Percentiles rank a stretch among this genome's conserved stretches.
phyloP scores from a whole-genome alignment of 306 rosid genomes.

The Astragalus membranaceus region DNA sequence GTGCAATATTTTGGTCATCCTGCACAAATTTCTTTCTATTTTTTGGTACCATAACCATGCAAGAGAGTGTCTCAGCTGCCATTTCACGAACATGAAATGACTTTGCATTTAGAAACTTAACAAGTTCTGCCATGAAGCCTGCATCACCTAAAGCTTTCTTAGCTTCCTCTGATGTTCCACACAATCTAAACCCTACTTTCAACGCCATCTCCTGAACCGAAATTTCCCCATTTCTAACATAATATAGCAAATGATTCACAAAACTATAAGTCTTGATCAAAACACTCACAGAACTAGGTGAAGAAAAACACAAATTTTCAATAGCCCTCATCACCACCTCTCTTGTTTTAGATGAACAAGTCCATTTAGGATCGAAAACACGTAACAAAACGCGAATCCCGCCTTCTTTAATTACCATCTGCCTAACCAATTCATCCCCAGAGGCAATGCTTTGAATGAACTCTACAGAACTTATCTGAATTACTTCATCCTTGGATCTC shows the following conservation, averaged over 20 bases:
- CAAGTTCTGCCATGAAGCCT: constrained; percentile 73
- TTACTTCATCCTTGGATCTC: constrained; percentile 57
- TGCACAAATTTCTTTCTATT: constrained; percentile 73
- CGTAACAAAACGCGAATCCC: constrained; percentile 59
- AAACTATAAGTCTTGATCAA: constrained; percentile 52
- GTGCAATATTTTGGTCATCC: constrained; percentile 66
- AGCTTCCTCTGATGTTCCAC: constrained; percentile 66
- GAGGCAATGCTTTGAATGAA: constrained; percentile 58
- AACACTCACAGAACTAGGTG: constrained; percentile 30
- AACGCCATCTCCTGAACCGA: constrained; percentile 63
- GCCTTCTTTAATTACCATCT: constrained; percentile 55
- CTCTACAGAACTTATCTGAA: constrained; percentile 62
- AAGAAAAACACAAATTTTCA: constrained; percentile 57
- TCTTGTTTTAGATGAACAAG: constrained; percentile 44
- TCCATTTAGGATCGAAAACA: constrained; percentile 49
- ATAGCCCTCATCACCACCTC: constrained; percentile 66
- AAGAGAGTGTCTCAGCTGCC: constrained; percentile 73
- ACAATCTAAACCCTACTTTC: constrained; percentile 56
- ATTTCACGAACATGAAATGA: constrained; percentile 75
- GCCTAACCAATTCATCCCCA: constrained; percentile 51
- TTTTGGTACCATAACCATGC: constrained; percentile 57
- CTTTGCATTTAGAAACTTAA: constrained; percentile 64
- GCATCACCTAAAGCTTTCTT: constrained; percentile 74
- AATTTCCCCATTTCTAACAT: constrained; percentile 64
- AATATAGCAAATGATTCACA: constrained; percentile 52